phyloP scores from a whole-genome alignment of 2,329 filamentous ascomycete species.

The Dendryphion nanum region DNA sequence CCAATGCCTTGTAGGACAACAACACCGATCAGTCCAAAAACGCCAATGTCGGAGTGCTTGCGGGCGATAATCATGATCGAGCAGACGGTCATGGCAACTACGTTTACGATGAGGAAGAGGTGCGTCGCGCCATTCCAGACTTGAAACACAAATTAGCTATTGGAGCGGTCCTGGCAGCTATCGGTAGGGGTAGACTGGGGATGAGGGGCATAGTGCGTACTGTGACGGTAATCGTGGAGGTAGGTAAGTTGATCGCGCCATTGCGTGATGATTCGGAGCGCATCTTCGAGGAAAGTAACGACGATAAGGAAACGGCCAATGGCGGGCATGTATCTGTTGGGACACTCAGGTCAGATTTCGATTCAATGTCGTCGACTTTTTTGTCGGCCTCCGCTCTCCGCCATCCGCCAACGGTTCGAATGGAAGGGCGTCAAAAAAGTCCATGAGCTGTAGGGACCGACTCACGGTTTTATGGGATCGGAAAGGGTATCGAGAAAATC shows the following conservation, averaged over 20 bases:
- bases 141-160: conserved; percentile 42
- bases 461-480: conserved; percentile 93
- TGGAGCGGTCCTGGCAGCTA: conserved; percentile 6
- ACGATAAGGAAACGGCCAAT: conserved; percentile 98
- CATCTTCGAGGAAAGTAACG: conserved; percentile 97
- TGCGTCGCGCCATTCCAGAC: conserved; percentile 88
- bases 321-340: conserved; percentile 77
- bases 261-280: conserved; percentile 93
- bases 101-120: conserved; percentile 86
- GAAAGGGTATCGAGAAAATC: conserved; percentile 83
- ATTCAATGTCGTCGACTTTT: no score
- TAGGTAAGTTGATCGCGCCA: conserved; percentile 95
- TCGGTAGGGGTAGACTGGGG: not conserved
- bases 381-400: no score
- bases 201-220: conserved; percentile 56
- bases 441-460: conserved; percentile 24
- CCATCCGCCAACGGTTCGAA: no score
- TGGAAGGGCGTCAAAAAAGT: not conserved
- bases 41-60: conserved; percentile 90
- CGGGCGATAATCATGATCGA: conserved; percentile 86
- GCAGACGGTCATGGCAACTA: conserved; percentile 80
- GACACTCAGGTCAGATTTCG: conserved; percentile 21
- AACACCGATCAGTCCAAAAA: conserved; percentile 83
- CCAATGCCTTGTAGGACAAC: conserved; percentile 92
- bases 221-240: conserved; percentile 86